These are phyloP conservation scores for Trichoderma hamatum DNA, from an alignment of 2,329 filamentous ascomycete species.

Conservation along the genomic window DNA sequence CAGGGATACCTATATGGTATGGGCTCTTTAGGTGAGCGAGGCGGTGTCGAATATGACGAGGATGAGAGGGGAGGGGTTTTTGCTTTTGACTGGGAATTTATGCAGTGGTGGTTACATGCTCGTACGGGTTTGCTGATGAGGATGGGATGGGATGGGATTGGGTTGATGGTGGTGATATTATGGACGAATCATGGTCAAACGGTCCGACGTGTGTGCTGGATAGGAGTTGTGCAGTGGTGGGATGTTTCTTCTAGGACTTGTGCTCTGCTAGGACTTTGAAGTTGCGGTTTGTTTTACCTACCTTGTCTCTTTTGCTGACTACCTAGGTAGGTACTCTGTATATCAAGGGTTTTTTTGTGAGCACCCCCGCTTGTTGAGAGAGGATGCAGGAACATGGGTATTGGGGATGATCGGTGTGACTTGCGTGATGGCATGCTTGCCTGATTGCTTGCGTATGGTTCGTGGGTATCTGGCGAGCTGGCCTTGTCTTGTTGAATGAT, in stretches of 20 bases:
- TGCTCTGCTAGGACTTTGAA: no score
- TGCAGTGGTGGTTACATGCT: background rate
- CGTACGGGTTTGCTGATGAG: background rate
- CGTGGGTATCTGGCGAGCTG: background rate
- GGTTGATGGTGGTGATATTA: background rate
- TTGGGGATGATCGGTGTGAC: slow-evolving; percentile 20
- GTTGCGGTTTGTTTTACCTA: no score
- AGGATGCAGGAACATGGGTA: slow-evolving; percentile 6
- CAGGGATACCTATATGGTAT: background rate
- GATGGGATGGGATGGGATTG: background rate
- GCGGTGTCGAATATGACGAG: slow-evolving; percentile 9
- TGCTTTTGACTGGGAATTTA: background rate
- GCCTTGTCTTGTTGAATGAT: background rate
- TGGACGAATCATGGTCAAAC: background rate
- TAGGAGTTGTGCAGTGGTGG: background rate
- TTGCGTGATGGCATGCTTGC: slow-evolving; percentile 7
- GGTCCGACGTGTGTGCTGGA: background rate
- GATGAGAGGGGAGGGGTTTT: background rate
- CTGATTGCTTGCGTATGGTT: slow-evolving; percentile 17
- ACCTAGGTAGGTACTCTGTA: no score
- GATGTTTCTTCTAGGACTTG: background rate
- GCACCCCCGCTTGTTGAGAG: background rate
- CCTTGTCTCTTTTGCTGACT: no score
- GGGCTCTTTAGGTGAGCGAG: background rate
- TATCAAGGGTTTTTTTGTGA: background rate